Evolutionary conservation across 164 flowering plant species (phyloP).

Genomic region (Houttuynia cordata): DNA sequence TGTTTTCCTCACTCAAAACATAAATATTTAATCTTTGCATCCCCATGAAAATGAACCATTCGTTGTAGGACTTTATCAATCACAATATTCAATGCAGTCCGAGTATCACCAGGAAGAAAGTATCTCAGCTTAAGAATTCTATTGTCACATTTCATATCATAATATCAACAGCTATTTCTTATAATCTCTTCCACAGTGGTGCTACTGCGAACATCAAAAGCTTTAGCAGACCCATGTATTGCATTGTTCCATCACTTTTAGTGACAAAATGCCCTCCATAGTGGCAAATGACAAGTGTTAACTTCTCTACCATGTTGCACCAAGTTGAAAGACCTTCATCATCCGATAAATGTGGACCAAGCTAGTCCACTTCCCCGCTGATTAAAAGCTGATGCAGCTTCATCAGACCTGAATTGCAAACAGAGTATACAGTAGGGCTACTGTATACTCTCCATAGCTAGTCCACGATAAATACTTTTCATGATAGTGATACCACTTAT

Average conservation of each 20-base stretch:
- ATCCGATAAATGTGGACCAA: too few species aligned
- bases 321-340: neutral
- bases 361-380: too few species aligned
- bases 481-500: too few species aligned
- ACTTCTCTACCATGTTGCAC: neutral
- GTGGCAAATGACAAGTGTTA: conserved; percentile 19
- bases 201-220: conserved; percentile 40
- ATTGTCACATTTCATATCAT: conserved; percentile 30
- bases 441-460: too few species aligned
- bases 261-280: conserved; percentile 58
- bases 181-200: conserved; percentile 51
- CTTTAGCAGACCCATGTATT: conserved; percentile 66
- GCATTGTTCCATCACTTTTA: conserved; percentile 48
- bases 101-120: conserved; percentile 60
- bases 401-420: too few species aligned
- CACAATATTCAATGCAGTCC: conserved; percentile 46
- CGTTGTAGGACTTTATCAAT: conserved; percentile 57
- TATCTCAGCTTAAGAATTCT: conserved; percentile 49
- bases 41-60: conserved; percentile 54
- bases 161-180: conserved; percentile 54
- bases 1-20: conserved; percentile 34
- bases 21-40: conserved; percentile 53
- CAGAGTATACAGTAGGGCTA: too few species aligned
- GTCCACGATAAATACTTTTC: too few species aligned
- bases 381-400: too few species aligned